Evolutionary conservation across 1,139 yeast genomes (phyloP).

Genomic region (Geotrichum klebahnii): DNA sequence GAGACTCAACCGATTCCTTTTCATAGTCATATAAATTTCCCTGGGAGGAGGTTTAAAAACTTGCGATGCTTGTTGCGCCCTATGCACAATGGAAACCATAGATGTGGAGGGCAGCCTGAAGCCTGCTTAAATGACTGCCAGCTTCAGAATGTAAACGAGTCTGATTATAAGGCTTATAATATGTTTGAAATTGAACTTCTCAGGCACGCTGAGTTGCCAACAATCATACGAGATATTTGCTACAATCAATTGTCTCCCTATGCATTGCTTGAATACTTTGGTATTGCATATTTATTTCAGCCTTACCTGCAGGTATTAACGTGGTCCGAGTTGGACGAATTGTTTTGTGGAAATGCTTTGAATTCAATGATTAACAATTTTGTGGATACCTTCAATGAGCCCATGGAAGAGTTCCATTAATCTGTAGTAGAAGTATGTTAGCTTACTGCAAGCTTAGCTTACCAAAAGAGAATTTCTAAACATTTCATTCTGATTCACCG

Average conservation of each 20-base stretch:
- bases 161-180: neutral
- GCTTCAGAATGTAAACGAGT: neutral
- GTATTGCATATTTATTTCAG: neutral
- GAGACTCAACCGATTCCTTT: neutral
- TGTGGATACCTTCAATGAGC: neutral
- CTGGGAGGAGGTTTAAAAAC: conserved; percentile 1
- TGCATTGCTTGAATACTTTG: neutral
- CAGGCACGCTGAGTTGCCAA: neutral
- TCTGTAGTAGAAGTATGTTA: too few relatives aligned
- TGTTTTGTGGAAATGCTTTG: neutral
- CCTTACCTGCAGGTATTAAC: conserved; percentile 1
- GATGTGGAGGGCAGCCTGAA: neutral
- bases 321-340: conserved; percentile 8
- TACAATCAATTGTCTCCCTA: conserved; percentile 2
- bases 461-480: too few relatives aligned
- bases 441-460: too few relatives aligned
- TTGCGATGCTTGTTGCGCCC: conserved; percentile 2
- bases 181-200: neutral
- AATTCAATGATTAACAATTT: neutral
- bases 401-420: too few relatives aligned
- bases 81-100: neutral
- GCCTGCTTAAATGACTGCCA: neutral
- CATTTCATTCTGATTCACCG: too few relatives aligned
- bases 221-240: conserved; percentile 4
- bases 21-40: neutral